phyloP scores from a whole-genome alignment of 441 rosid genomes.

The Pelargonium myrrhifolium region DNA sequence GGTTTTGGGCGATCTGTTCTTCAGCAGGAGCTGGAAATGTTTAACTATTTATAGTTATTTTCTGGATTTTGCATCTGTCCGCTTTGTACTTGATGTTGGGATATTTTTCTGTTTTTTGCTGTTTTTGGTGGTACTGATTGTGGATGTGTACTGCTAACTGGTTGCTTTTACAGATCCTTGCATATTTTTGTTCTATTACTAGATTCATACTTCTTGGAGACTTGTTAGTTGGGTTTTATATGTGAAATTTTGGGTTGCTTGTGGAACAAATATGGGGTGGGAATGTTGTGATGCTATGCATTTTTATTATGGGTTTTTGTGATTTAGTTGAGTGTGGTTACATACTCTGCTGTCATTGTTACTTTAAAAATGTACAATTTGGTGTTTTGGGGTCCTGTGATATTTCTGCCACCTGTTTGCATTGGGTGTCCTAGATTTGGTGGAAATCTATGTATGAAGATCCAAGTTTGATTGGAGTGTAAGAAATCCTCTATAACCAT shows the following conservation, averaged over 20 bases:
- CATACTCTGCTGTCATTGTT: neutral
- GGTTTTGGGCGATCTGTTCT: constrained; percentile 19
- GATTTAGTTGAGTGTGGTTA: neutral
- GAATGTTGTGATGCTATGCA: neutral
- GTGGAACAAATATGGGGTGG: neutral
- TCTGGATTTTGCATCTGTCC: neutral
- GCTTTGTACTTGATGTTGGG: neutral
- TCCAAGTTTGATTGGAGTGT: neutral
- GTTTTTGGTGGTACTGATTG: neutral
- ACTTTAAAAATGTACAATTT: neutral
- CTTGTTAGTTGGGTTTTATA: neutral
- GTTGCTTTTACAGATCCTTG: neutral
- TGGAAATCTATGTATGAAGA: neutral
- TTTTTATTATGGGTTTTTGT: neutral
- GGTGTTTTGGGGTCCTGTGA: neutral
- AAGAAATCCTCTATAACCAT: neutral
- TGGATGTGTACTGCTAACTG: neutral
- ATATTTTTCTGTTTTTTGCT: neutral
- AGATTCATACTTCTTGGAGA: neutral
- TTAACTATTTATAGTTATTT: neutral
- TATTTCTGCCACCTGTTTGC: neutral
- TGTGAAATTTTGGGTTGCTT: neutral
- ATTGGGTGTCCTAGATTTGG: neutral
- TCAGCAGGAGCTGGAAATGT: constrained; percentile 1
- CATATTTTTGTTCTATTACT: neutral